Evolutionary conservation across 2,329 filamentous ascomycete species (phyloP).

Genomic region (Gnomoniopsis sp.): DNA sequence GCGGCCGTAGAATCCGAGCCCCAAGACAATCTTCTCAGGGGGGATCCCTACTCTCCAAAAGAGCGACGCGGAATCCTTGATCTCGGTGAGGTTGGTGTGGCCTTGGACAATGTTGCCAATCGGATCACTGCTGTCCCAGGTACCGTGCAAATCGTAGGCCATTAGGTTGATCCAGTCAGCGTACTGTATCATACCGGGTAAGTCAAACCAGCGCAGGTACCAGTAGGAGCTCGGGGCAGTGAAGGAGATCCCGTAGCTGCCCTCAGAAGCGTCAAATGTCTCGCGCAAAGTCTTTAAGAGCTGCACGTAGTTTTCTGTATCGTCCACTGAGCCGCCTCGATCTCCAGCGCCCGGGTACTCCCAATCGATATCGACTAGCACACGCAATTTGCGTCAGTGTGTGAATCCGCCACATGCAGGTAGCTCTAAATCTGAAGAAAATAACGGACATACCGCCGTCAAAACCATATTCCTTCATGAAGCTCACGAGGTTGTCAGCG

Average conservation of each 20-base stretch:
- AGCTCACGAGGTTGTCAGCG: constrained; percentile 20
- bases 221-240: constrained; percentile 19
- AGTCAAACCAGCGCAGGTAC: constrained; percentile 20
- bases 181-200: not conserved
- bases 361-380: constrained; percentile 29
- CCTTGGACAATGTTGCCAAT: constrained; percentile 27
- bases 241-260: constrained; percentile 6
- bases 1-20: constrained; percentile 4
- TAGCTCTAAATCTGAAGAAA: too few relatives aligned
- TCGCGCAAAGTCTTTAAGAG: constrained; percentile 23
- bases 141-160: constrained; percentile 36
- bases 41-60: not conserved
- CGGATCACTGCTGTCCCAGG: constrained; percentile 27
- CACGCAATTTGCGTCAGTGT: too few relatives aligned
- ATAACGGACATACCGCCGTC: too few relatives aligned
- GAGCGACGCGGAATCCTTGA: constrained; percentile 33
- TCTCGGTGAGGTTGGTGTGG: constrained; percentile 41
- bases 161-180: constrained; percentile 36
- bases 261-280: not conserved
- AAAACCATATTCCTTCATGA: constrained; percentile 25
- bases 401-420: too few relatives aligned
- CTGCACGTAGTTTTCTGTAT: constrained; percentile 23
- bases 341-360: constrained; percentile 29
- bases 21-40: not conserved
- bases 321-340: constrained; percentile 23